Evolutionary conservation across 139 green algal genomes (phyloP), one percentile per base, ranked within the genome.

Genomic region (Auxenochlorella pyrenoidosa): DNA sequence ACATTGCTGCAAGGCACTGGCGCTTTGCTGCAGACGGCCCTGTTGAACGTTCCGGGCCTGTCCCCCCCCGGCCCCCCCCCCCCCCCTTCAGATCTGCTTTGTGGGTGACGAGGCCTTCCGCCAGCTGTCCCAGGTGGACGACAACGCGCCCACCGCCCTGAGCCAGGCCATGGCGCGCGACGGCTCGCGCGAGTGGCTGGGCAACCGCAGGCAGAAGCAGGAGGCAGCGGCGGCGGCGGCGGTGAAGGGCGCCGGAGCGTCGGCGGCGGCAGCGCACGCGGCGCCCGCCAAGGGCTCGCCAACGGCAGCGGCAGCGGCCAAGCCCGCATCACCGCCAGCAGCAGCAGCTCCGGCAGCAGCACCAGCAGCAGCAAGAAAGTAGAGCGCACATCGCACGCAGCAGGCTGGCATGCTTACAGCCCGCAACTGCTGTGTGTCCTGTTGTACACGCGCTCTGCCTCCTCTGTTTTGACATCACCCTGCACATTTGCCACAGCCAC

Each of bases 21-120:
- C n/a, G n/a, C n/a, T n/a, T n/a, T n/a, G n/a, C n/a, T n/a, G n/a
- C n/a, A n/a, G n/a, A n/a, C n/a, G n/a, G n/a, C n/a, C n/a, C n/a
- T n/a, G n/a, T n/a, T n/a, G n/a, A n/a, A n/a, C n/a, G n/a, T n/a
- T n/a, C n/a, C n/a, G n/a, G n/a, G n/a, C n/a, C n/a, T n/a, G n/a
- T n/a, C n/a, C n/a, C n/a, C n/a, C n/a, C n/a, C n/a, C n/a, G n/a
- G n/a, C n/a, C n/a, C n/a, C n/a, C n/a, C n/a, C n/a, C 15, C 22
- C 18, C 16, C 15, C 18, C 12, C 73, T 38, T 2, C 88, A 93
- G 91, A 91, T 94, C n/a, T 94, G 92, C 78, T 94, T 94, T 78
- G 92, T 94, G 43, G 92, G 92, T 0, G 92, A 94, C 32, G 92
- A 89, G 5, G 91, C 81, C 26, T 94, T 94, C 79, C 40, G 86